Evolutionary conservation across 805 yeast species (phyloP).

Genomic region (Yarrowia hollandica): DNA sequence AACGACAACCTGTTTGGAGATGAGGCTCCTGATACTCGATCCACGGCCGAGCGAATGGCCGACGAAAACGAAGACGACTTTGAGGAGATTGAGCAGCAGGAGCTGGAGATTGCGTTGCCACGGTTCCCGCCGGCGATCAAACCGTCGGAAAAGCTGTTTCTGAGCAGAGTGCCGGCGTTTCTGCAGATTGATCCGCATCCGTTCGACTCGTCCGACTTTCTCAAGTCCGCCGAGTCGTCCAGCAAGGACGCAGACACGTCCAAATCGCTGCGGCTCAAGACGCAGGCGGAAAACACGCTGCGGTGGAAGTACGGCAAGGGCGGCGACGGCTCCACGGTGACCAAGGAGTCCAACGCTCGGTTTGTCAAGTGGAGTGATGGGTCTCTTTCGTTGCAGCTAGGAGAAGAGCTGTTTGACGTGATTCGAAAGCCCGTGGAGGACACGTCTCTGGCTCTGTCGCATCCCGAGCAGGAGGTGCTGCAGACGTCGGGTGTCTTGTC

Average conservation of each 20-base stretch:
- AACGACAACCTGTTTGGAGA: conserved; percentile 30
- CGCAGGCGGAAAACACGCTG: conserved; percentile 77
- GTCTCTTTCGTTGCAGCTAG: conserved; percentile 76
- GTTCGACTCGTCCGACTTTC: conserved; percentile 72
- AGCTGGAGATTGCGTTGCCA: conserved; percentile 42
- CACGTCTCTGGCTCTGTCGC: conserved; percentile 68
- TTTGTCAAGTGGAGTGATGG: conserved; percentile 96
- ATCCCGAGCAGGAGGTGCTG: conserved; percentile 68
- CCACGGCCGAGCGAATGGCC: conserved; percentile 16
- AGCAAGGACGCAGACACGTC: conserved; percentile 44
- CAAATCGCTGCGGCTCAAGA: conserved; percentile 44
- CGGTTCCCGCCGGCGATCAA: conserved; percentile 39
- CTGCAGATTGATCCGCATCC: conserved; percentile 81
- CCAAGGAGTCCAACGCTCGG: conserved; percentile 85
- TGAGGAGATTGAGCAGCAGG: conserved; percentile 37
- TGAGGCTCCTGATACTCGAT: conserved; percentile 28
- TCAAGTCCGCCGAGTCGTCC: conserved; percentile 48
- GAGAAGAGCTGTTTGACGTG: conserved; percentile 83
- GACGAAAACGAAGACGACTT: conserved; percentile 34
- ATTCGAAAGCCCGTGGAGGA: conserved; percentile 61
- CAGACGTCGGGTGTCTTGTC: conserved; percentile 65
- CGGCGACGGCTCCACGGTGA: conserved; percentile 57
- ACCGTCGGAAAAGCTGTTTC: conserved; percentile 43
- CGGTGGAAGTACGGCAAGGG: conserved; percentile 91
- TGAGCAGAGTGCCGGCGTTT: conserved; percentile 77